Conservation (phyloP, 2,329 filamentous ascomycete genomes). For the Penicillium janthinellum region DNA sequence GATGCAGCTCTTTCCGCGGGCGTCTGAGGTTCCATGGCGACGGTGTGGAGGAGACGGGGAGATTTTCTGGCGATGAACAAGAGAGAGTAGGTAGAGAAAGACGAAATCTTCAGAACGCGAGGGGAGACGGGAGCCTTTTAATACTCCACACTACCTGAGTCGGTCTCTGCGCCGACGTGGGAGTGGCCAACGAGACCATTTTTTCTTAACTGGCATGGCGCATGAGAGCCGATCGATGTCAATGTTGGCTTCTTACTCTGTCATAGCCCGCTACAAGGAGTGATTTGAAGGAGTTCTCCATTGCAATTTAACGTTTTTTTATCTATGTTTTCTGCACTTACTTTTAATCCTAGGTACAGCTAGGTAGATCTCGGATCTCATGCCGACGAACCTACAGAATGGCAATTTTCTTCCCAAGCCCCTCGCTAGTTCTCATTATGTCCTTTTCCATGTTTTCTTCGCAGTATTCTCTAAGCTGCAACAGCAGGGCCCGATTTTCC, state of each 20-base stretch:
- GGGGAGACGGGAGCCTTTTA: not conserved
- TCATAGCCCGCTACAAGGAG: not conserved
- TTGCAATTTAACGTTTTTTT: too few relatives aligned
- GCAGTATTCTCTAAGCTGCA: not conserved
- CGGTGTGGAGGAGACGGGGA: not conserved
- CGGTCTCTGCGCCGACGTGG: not conserved
- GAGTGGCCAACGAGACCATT: not conserved
- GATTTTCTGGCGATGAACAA: too few relatives aligned
- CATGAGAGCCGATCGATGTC: not conserved
- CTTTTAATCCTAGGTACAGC: too few relatives aligned
- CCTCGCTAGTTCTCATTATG: not conserved
- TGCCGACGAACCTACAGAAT: not conserved
- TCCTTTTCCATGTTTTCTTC: not conserved
- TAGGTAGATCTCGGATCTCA: too few relatives aligned
- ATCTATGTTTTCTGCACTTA: too few relatives aligned
- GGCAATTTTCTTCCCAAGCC: not conserved
- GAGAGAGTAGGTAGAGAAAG: not conserved
- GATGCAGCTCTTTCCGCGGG: conserved; percentile 21
- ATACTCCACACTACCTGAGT: not conserved
- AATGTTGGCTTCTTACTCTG: too few relatives aligned
- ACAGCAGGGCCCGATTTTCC: conserved; percentile 11
- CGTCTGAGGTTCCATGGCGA: conserved; percentile 12
- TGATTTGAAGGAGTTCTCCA: too few relatives aligned
- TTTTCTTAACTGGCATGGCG: not conserved
- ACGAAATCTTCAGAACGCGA: not conserved